Conservation (phyloP, 768 basidiomycete species). For the Russula dissimulans region DNA sequence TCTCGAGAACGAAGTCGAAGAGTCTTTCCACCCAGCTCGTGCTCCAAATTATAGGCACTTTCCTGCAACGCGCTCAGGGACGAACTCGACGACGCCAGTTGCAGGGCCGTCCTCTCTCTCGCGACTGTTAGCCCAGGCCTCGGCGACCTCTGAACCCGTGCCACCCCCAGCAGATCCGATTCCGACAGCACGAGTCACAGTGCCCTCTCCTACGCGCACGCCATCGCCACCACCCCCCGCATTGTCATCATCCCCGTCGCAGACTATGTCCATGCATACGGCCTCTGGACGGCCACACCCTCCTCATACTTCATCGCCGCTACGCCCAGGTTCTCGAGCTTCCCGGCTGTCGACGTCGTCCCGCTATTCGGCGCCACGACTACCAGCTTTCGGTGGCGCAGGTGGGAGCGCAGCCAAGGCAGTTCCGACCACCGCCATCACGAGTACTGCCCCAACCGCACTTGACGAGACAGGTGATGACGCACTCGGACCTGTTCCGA, state of each 20-base stretch:
- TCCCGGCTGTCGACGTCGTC: constrained; percentile 64
- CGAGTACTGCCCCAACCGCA: constrained; percentile 29
- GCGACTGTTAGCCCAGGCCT: constrained; percentile 67
- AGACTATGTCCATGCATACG: neutral
- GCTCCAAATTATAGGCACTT: constrained; percentile 63
- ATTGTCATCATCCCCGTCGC: neutral
- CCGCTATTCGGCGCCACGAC: constrained; percentile 52
- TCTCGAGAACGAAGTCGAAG: constrained; percentile 63
- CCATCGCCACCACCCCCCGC: constrained; percentile 24
- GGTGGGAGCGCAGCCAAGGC: constrained; percentile 63
- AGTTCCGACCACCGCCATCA: constrained; percentile 36
- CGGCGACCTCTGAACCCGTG: constrained; percentile 30
- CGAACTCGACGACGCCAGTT: constrained; percentile 61
- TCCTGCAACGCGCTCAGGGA: constrained; percentile 44
- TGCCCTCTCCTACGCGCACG: constrained; percentile 20
- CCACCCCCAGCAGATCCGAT: constrained; percentile 20
- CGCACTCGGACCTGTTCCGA: neutral
- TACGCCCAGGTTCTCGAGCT: constrained; percentile 65
- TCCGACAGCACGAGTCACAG: constrained; percentile 2
- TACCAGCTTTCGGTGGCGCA: constrained; percentile 48
- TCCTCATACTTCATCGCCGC: constrained; percentile 28
- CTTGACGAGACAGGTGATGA: constrained; percentile 6
- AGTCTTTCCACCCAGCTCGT: constrained; percentile 55
- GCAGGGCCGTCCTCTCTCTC: constrained; percentile 75
- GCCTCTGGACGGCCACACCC: constrained; percentile 3